These are phyloP conservation scores for Ophiostoma perfectum DNA, from an alignment of 2,329 filamentous ascomycete species.

Conservation along the genomic window DNA sequence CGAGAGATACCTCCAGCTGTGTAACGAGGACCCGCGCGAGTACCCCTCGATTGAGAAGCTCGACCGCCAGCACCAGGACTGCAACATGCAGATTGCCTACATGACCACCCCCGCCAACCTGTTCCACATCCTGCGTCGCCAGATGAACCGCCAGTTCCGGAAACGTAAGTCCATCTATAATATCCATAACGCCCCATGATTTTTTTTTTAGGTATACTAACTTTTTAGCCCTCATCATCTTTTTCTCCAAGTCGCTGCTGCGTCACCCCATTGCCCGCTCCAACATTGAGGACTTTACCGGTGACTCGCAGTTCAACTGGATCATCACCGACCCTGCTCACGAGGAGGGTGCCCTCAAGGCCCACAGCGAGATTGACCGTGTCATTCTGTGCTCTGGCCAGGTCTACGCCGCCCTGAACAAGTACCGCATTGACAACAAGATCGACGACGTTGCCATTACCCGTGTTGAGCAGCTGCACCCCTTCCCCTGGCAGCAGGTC, in stretches of 20 bases:
- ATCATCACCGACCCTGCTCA: constrained; percentile 90
- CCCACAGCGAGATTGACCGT: constrained; percentile 82
- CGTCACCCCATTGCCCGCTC: constrained; percentile 91
- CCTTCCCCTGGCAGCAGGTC: constrained; percentile 96
- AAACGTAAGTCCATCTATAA: constrained; percentile 65
- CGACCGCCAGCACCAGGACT: constrained; percentile 96
- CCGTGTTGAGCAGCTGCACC: constrained; percentile 94
- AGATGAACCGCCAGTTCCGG: constrained; percentile 98
- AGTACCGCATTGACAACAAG: constrained; percentile 81
- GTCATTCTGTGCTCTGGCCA: constrained; percentile 93
- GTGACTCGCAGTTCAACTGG: constrained; percentile 91
- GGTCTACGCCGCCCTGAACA: constrained; percentile 83
- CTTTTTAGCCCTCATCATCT: constrained; percentile 75
- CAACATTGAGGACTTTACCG: constrained; percentile 81
- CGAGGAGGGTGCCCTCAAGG: constrained; percentile 65
- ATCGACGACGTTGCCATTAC: constrained; percentile 90
- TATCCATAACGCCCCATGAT: background rate
- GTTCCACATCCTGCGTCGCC: constrained; percentile 92
- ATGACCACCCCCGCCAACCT: constrained; percentile 94
- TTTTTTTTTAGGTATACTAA: constrained; percentile 10
- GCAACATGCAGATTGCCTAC: constrained; percentile 98
- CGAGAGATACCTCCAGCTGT: constrained; percentile 94
- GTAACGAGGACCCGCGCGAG: constrained; percentile 92
- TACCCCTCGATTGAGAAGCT: constrained; percentile 87
- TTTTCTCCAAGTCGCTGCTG: constrained; percentile 97